Percentiles rank a stretch among this genome's conserved stretches.
These are phyloP conservation scores for Leccinum pellstonianum DNA, from an alignment of 768 basidiomycete genomes.

Conservation along the genomic window DNA sequence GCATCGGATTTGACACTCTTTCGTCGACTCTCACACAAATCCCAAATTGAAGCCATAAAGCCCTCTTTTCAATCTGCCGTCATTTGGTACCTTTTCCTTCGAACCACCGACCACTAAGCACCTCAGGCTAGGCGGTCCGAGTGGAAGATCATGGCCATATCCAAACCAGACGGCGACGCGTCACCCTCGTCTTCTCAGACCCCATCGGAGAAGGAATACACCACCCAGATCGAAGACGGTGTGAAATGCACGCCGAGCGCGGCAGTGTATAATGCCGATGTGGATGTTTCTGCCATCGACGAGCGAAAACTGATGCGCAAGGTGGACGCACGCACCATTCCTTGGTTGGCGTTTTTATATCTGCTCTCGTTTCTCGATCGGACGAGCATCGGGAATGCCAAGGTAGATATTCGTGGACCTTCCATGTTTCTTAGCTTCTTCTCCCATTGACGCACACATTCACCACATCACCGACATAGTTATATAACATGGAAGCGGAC, in stretches of 20 bases:
- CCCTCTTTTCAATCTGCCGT: background rate
- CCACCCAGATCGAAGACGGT: constrained; percentile 1
- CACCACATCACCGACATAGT: constrained; percentile 34
- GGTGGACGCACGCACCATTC: constrained; percentile 62
- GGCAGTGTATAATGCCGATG: constrained; percentile 37
- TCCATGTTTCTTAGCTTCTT: too few species aligned
- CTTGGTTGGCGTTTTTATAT: constrained; percentile 75
- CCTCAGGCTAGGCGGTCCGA: background rate
- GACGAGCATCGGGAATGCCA: constrained; percentile 50
- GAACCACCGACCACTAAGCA: background rate
- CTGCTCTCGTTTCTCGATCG: constrained; percentile 69
- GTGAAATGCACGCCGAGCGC: background rate
- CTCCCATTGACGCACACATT: background rate
- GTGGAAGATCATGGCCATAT: background rate
- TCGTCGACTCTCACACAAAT: background rate
- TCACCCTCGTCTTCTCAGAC: background rate
- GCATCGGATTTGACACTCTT: background rate
- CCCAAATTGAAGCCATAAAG: background rate
- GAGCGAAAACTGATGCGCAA: constrained; percentile 71
- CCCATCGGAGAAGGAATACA: constrained; percentile 6
- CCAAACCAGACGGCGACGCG: background rate
- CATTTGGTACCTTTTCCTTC: background rate
- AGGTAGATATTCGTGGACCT: constrained; percentile 1
- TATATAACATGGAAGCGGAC: constrained; percentile 60
- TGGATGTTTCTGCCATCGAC: constrained; percentile 61